Conservation (phyloP, 768 basidiomycete species). For the Mycena pura region DNA sequence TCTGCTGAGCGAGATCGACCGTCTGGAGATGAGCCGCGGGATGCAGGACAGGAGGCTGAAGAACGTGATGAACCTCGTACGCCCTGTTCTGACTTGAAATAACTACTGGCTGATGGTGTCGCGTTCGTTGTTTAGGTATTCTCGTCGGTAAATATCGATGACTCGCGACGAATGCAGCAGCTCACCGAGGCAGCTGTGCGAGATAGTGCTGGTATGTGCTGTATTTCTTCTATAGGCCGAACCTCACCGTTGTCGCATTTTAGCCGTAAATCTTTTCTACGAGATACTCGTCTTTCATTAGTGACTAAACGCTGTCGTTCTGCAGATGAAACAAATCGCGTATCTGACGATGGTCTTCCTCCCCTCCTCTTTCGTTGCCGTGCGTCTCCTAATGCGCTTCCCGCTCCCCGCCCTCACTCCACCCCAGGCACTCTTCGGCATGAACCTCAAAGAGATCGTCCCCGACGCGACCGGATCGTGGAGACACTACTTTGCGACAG, state of each 20-base stretch:
- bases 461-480: slow-evolving; percentile 45
- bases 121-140: slow-evolving; percentile 51
- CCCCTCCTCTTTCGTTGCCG: slow-evolving; percentile 60
- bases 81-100: slow-evolving; percentile 13
- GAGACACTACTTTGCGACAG: slow-evolving; percentile 47
- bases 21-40: slow-evolving; percentile 45
- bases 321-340: slow-evolving; percentile 64
- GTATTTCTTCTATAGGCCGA: not conserved
- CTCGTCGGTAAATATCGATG: slow-evolving; percentile 62
- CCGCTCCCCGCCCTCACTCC: not conserved
- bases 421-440: slow-evolving; percentile 59
- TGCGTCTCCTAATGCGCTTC: slow-evolving; percentile 29
- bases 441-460: slow-evolving; percentile 59
- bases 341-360: slow-evolving; percentile 70
- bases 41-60: slow-evolving; percentile 59
- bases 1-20: slow-evolving; percentile 56
- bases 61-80: slow-evolving; percentile 62
- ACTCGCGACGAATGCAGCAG: slow-evolving; percentile 57
- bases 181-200: slow-evolving; percentile 60
- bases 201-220: slow-evolving; percentile 52
- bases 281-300: no score
- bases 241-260: not conserved
- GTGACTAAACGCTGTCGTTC: not conserved
- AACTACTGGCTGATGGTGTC: not conserved
- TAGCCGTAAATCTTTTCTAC: slow-evolving; percentile 30